Percentiles rank a stretch among this genome's conserved stretches.
phyloP scores from a whole-genome alignment of 345 rosid species.

The Zanthoxylum bungeanum region DNA sequence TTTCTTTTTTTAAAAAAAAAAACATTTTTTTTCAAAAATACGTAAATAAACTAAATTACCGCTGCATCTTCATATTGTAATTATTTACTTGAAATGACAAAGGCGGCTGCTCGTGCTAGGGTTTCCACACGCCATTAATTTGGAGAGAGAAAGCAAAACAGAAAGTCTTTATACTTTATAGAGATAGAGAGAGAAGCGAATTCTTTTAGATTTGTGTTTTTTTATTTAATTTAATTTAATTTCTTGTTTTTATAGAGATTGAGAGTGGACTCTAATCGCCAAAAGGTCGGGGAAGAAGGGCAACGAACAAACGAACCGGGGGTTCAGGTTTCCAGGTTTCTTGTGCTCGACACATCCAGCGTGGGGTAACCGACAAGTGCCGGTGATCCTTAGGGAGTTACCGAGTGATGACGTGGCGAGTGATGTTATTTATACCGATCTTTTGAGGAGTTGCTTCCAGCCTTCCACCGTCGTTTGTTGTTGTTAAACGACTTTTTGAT shows the following conservation, averaged over 20 bases:
- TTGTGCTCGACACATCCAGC: neutral
- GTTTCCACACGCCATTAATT: slow-evolving; percentile 31
- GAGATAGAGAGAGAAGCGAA: slow-evolving; percentile 16
- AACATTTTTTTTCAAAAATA: neutral
- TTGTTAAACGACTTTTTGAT: neutral
- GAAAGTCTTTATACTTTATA: slow-evolving; percentile 16
- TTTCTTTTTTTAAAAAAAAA: neutral
- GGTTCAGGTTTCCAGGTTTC: neutral
- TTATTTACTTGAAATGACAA: slow-evolving; percentile 13
- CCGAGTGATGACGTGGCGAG: neutral
- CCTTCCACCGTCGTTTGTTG: neutral
- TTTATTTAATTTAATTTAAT: neutral
- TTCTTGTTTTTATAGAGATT: neutral
- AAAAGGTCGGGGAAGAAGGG: neutral
- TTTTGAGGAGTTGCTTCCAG: neutral
- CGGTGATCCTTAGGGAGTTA: neutral
- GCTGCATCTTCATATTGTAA: neutral
- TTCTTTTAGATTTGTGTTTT: neutral
- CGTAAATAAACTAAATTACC: neutral
- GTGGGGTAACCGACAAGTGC: neutral
- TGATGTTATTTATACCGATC: neutral
- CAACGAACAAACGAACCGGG: neutral
- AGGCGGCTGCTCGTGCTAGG: slow-evolving; percentile 58
- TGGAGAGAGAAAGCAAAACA: neutral
- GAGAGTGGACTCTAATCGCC: neutral